A percentile compares a stretch with the other conserved stretches of the same genome.
Evolutionary conservation across 2,329 filamentous ascomycete genomes (phyloP).

Genomic region (Exutisphaerella laricina): DNA sequence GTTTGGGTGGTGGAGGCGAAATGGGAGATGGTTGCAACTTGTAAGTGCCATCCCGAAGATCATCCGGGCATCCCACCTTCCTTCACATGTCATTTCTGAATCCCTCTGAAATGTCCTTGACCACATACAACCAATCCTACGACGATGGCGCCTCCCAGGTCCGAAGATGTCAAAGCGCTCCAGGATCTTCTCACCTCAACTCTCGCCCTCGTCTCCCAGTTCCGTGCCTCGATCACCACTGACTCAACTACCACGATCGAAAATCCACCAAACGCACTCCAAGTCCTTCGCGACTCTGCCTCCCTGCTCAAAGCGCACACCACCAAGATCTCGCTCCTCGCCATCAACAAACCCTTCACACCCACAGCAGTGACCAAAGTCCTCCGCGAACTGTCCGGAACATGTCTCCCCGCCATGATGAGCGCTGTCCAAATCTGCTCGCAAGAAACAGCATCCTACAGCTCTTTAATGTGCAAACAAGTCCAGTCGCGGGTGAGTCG

Average conservation of each 20-base stretch:
- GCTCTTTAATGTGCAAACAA: constrained; percentile 58
- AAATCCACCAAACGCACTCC: constrained; percentile 50
- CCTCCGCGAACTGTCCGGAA: constrained; percentile 64
- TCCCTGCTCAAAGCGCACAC: constrained; percentile 72
- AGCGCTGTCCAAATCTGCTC: constrained; percentile 63
- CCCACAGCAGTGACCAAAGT: constrained; percentile 67
- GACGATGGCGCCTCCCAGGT: constrained; percentile 27
- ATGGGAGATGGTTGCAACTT: no score
- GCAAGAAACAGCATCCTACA: constrained; percentile 51
- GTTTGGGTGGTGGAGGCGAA: no score
- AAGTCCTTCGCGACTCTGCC: constrained; percentile 65
- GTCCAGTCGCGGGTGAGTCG: constrained; percentile 54
- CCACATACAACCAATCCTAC: no score
- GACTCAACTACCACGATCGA: constrained; percentile 21
- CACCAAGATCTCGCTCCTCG: constrained; percentile 80
- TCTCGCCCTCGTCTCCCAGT: constrained; percentile 30
- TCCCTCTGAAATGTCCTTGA: no score
- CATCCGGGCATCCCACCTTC: no score
- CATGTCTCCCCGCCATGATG: constrained; percentile 68
- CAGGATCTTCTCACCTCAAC: constrained; percentile 29
- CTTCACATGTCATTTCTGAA: no score
- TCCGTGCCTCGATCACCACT: constrained; percentile 26
- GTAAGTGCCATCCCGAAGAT: no score
- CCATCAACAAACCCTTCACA: constrained; percentile 82
- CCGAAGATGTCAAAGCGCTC: constrained; percentile 25